Evolutionary conservation across 2,329 filamentous ascomycete genomes (phyloP), one percentile per base, ranked within the genome.

Genomic region (Cladophialophora immunda): DNA sequence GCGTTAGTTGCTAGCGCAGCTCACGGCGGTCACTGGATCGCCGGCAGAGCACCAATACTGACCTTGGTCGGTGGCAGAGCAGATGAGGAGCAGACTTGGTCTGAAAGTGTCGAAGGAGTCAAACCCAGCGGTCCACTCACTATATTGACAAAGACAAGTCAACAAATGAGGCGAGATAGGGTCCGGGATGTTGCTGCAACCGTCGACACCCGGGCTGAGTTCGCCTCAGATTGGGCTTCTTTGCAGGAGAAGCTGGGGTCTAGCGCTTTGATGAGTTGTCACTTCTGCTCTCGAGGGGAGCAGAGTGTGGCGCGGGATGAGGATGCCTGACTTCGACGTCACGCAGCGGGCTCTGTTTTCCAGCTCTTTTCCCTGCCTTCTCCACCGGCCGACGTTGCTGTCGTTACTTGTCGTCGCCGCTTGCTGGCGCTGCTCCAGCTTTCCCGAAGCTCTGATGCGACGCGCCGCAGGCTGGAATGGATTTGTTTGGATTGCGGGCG

Each of bases 1-100:
- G 76, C 77, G 78, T 81, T 77, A 82, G 79, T 75, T 75, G 66
- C 76, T 76, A 79, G 78, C 75, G 79, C 80, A 82, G 76, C 73
- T 70, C 64, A 68, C 67, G 71, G 70, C 73, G 78, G 77, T 81
- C 79, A 81, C 78, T 81, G 79, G 79, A 76, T 76, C 75, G 66
- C 36, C 50, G 55, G 66, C 63, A 61, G 61, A 67, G 66, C 64
- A 69, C 70, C 70, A 72, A 71, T 70, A 68, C 68, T 67, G 56
- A 62, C 59, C 58, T 61, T 62, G 52, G 64, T 56, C 22, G 64
- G 19, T 61, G 47, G 45, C 17, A 61, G 30, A 38, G 30, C 45
- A 61, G 47, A 45, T 54, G 58, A 36, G 38, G 45, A 50, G 19
- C 57, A 57, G 53, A 52, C 29, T 60, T 54, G 63, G 36, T 70